phyloP scores from a whole-genome alignment of 1,139 yeast species.

The Spencermartinsiella ligniputridi region DNA sequence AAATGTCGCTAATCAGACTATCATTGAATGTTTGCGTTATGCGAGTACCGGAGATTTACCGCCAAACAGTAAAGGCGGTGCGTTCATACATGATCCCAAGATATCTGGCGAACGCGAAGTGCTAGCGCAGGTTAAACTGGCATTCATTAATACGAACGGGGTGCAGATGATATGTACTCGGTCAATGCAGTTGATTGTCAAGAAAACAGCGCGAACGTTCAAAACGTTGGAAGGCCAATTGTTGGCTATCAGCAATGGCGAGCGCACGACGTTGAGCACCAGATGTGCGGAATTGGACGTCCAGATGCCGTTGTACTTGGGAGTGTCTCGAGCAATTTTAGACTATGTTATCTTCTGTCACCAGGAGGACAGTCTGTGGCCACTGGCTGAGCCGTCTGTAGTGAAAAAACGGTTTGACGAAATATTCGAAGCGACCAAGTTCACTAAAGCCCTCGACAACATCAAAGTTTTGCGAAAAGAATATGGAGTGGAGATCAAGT shows the following conservation, averaged over 20 bases:
- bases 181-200: constrained; percentile 66
- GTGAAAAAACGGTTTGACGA: constrained; percentile 93
- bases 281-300: constrained; percentile 82
- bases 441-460: constrained; percentile 82
- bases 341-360: constrained; percentile 96
- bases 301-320: constrained; percentile 75
- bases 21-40: constrained; percentile 88
- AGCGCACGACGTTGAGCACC: constrained; percentile 70
- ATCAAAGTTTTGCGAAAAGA: constrained; percentile 75
- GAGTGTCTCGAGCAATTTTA: constrained; percentile 81
- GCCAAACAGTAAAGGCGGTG: constrained; percentile 94
- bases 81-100: constrained; percentile 91
- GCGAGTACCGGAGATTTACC: constrained; percentile 96
- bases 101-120: constrained; percentile 65
- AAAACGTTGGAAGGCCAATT: constrained; percentile 90
- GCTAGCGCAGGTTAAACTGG: constrained; percentile 84
- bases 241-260: constrained; percentile 59
- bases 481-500: constrained; percentile 65
- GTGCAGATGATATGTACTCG: constrained; percentile 82
- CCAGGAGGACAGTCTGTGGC: constrained; percentile 97
- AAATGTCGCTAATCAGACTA: constrained; percentile 42
- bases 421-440: constrained; percentile 91
- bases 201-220: constrained; percentile 64
- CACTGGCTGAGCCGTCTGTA: constrained; percentile 76
- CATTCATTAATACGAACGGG: constrained; percentile 71